Conservation (phyloP, 1,284 basidiomycete species). For the Tetrapyrgos nigripes region DNA sequence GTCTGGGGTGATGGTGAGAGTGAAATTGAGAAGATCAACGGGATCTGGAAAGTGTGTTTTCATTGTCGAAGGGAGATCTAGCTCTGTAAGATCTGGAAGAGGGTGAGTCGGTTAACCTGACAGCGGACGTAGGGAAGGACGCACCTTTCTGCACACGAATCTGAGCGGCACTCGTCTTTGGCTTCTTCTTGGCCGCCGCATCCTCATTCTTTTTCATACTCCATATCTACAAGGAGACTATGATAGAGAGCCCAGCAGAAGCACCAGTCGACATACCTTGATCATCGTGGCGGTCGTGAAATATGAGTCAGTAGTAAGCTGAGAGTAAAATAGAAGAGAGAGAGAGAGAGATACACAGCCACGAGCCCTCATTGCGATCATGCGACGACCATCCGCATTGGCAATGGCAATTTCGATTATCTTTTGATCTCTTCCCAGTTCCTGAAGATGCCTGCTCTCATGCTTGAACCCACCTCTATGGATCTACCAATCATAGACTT, state of each 20-base stretch:
- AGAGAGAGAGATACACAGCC: constrained; percentile 2
- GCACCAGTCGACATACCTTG: constrained; percentile 45
- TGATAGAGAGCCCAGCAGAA: not conserved
- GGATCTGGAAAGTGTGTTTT: constrained; percentile 93
- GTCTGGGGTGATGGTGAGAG: constrained; percentile 93
- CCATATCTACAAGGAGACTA: constrained; percentile 75
- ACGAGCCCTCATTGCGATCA: not conserved
- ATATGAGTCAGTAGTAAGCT: constrained; percentile 12
- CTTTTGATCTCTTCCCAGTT: not conserved
- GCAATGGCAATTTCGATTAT: too few species aligned
- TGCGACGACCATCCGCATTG: too few species aligned
- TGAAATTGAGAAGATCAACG: constrained; percentile 94
- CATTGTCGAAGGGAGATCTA: constrained; percentile 97
- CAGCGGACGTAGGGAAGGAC: constrained; percentile 21
- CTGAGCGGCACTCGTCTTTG: constrained; percentile 97
- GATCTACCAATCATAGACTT: constrained; percentile 78
- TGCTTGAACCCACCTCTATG: constrained; percentile 32
- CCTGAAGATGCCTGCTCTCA: not conserved
- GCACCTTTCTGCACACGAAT: constrained; percentile 98
- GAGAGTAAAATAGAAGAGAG: not conserved
- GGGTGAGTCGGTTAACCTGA: not conserved
- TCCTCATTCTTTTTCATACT: constrained; percentile 98
- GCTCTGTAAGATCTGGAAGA: constrained; percentile 88
- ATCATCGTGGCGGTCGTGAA: constrained; percentile 55
- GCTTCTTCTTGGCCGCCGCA: constrained; percentile 92